Percentiles rank a stretch among this genome's conserved stretches.
Conservation (phyloP, 1,284 basidiomycete species). For the Trichosporon faecale region DNA sequence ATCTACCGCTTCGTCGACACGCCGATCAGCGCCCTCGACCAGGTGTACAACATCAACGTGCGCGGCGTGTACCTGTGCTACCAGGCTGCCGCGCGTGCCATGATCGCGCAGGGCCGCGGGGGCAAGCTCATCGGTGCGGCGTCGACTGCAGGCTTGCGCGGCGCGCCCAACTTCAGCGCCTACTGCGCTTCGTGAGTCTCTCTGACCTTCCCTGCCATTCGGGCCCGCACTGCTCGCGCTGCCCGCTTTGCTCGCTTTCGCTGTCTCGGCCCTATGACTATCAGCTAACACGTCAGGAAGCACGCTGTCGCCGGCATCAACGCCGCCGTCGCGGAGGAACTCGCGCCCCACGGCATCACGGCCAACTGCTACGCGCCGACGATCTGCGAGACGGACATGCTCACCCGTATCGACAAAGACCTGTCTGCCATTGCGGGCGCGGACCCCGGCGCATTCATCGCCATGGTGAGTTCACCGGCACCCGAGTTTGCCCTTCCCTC, state of each 20-base stretch:
- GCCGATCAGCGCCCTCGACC: conserved; percentile 42
- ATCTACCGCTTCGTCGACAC: conserved; percentile 47
- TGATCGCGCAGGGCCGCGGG: conserved; percentile 54
- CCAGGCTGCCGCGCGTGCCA: conserved; percentile 53
- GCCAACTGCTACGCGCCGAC: conserved; percentile 60
- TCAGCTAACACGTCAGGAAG: conserved; percentile 47
- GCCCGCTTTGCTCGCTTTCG: too few species aligned
- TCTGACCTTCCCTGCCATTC: background rate
- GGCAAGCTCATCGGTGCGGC: conserved; percentile 55
- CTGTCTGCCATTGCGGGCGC: conserved; percentile 14
- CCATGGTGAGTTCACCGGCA: background rate
- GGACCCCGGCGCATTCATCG: conserved; percentile 11
- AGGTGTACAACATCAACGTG: conserved; percentile 46
- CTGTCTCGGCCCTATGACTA: background rate
- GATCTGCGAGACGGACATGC: conserved; percentile 50
- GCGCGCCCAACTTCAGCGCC: conserved; percentile 3
- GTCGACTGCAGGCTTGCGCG: background rate
- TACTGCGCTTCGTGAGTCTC: background rate
- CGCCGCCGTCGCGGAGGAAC: conserved; percentile 51
- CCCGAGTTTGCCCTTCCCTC: too few species aligned
- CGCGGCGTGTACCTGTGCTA: conserved; percentile 51
- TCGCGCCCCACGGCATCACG: conserved; percentile 55
- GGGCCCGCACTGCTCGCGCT: too few species aligned
- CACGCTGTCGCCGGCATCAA: conserved; percentile 55
- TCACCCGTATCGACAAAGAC: conserved; percentile 29